Evolutionary conservation across 2,329 filamentous ascomycete genomes (phyloP).

Genomic region (Epichloe baconii): DNA sequence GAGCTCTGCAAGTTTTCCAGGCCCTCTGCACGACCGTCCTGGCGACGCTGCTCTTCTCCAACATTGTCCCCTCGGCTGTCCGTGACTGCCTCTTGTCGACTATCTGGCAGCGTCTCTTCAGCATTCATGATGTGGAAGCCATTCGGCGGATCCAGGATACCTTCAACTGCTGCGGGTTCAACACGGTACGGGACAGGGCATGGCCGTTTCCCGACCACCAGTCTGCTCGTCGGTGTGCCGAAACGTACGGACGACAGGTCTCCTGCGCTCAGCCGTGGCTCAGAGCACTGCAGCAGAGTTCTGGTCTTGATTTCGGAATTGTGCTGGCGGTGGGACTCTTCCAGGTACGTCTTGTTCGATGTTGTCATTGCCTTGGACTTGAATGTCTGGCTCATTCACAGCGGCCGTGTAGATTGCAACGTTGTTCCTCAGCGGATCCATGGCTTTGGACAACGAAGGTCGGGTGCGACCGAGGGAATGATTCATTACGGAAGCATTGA

Average conservation of each 20-base stretch:
- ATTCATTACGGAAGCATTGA: not conserved
- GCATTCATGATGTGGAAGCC: conserved; percentile 29
- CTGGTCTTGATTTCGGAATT: conserved; percentile 33
- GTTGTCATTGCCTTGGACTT: not conserved
- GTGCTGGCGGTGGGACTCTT: conserved; percentile 34
- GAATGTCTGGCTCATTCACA: not conserved
- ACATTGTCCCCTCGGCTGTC: conserved; percentile 5
- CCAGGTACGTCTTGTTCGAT: conserved; percentile 22
- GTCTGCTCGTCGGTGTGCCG: conserved; percentile 24
- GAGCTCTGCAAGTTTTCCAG: conserved; percentile 5
- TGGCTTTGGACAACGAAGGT: not conserved
- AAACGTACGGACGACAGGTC: conserved; percentile 26
- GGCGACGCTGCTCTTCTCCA: conserved; percentile 10
- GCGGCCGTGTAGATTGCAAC: not conserved
- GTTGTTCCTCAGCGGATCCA: not conserved
- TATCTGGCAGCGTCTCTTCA: conserved; percentile 12
- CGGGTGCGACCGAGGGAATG: not conserved
- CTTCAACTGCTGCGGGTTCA: conserved; percentile 50
- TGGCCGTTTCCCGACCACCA: conserved; percentile 39
- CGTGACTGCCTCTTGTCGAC: conserved; percentile 9
- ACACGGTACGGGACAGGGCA: conserved; percentile 37
- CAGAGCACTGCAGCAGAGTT: conserved; percentile 17
- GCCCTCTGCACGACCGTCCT: conserved; percentile 6
- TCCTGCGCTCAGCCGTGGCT: conserved; percentile 39
- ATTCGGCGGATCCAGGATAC: conserved; percentile 48